Conservation (phyloP, 2,329 filamentous ascomycete species). For the Hymenoscyphus fraxineus region DNA sequence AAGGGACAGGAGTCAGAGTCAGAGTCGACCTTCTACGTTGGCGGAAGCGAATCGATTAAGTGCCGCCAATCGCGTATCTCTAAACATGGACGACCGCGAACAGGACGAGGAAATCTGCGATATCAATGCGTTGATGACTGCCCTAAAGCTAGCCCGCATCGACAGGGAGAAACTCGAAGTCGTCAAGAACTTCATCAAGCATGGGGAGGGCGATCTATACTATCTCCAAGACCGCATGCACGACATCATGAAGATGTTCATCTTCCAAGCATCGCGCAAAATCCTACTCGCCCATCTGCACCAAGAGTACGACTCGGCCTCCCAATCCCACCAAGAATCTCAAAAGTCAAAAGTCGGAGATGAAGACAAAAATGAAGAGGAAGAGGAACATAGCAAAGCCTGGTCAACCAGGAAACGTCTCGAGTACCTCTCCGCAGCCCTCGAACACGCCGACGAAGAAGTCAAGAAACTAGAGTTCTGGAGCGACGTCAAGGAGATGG, state of each 20-base stretch:
- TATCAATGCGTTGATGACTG: slow-evolving; percentile 59
- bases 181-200: slow-evolving; percentile 74
- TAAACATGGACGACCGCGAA: slow-evolving; percentile 39
- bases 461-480: slow-evolving; percentile 81
- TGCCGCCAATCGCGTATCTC: slow-evolving; percentile 31
- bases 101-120: slow-evolving; percentile 54
- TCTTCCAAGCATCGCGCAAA: slow-evolving; percentile 84
- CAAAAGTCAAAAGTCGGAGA: background rate
- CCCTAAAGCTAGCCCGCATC: slow-evolving; percentile 67
- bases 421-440: slow-evolving; percentile 68
- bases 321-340: slow-evolving; percentile 40
- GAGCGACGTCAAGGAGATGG: slow-evolving; percentile 74
- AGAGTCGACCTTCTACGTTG: slow-evolving; percentile 37
- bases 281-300: slow-evolving; percentile 70
- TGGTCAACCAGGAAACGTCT: slow-evolving; percentile 37
- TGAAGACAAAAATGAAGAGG: slow-evolving; percentile 31
- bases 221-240: slow-evolving; percentile 74
- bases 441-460: slow-evolving; percentile 74
- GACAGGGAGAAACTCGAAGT: slow-evolving; percentile 89
- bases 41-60: slow-evolving; percentile 24
- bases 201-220: slow-evolving; percentile 70
- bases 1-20: slow-evolving; percentile 36
- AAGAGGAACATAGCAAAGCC: slow-evolving; percentile 31
- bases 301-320: slow-evolving; percentile 54
- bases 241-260: slow-evolving; percentile 77